phyloP scores from a whole-genome alignment of 352 stramenopile species.

The Globisporangium spinosum region DNA sequence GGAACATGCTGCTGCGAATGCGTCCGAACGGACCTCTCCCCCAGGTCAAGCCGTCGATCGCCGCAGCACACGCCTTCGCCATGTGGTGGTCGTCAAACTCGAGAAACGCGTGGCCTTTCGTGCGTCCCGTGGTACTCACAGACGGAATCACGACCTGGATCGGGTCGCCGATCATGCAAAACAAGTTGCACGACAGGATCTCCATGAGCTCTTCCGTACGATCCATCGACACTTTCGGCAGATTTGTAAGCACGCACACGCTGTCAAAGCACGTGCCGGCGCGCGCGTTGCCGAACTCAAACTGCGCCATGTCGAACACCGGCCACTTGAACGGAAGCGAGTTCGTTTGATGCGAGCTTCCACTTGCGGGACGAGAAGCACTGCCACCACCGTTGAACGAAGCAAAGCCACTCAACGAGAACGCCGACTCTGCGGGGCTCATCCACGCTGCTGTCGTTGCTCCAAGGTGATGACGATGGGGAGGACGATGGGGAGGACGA shows the following conservation, averaged over 20 bases:
- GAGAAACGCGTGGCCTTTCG: slow-evolving; percentile 78
- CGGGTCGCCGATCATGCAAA: slow-evolving; percentile 74
- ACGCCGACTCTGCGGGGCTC: not conserved
- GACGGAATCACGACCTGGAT: slow-evolving; percentile 83
- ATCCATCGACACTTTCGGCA: slow-evolving; percentile 74
- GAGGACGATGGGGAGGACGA: slow-evolving; percentile 7
- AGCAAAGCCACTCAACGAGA: not conserved
- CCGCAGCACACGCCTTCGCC: slow-evolving; percentile 46
- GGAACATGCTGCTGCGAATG: slow-evolving; percentile 74
- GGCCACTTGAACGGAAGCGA: slow-evolving; percentile 79
- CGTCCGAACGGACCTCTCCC: slow-evolving; percentile 50
- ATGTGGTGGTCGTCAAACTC: slow-evolving; percentile 75
- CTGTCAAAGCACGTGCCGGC: slow-evolving; percentile 75
- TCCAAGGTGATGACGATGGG: not conserved
- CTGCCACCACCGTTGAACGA: not conserved
- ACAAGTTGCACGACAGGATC: slow-evolving; percentile 67
- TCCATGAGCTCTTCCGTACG: slow-evolving; percentile 74
- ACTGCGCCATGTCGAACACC: slow-evolving; percentile 88
- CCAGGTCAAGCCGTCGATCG: slow-evolving; percentile 74
- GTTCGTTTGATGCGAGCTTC: slow-evolving; percentile 6
- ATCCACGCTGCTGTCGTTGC: slow-evolving; percentile 1
- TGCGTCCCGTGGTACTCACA: slow-evolving; percentile 48
- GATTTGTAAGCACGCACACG: slow-evolving; percentile 79
- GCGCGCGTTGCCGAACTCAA: slow-evolving; percentile 82
- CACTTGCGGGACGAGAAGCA: not conserved